These are phyloP conservation scores for Spergularia marina DNA, from an alignment of 148 eudicot species.

Conservation along the genomic window DNA sequence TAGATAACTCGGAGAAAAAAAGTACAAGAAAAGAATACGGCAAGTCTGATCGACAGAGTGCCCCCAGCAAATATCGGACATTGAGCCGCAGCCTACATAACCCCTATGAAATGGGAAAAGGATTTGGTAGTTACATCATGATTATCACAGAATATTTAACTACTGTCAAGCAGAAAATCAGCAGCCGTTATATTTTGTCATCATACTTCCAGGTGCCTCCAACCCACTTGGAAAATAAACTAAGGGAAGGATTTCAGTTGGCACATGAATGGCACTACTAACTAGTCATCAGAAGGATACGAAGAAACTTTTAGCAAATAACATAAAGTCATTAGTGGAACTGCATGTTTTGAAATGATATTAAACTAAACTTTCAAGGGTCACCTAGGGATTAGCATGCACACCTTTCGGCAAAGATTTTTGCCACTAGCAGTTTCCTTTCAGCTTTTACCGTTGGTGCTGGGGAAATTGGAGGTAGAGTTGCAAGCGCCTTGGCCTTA, in stretches of 20 bases:
- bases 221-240: conserved; percentile 32
- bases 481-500: conserved; percentile 7
- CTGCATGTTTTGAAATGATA: conserved; percentile 19
- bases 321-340: conserved; percentile 13
- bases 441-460: conserved; percentile 17
- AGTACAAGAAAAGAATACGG: not conserved
- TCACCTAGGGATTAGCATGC: conserved; percentile 31
- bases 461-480: not conserved
- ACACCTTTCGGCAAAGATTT: conserved; percentile 39
- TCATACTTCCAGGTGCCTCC: conserved; percentile 28
- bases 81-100: conserved; percentile 31
- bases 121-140: conserved; percentile 16
- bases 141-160: conserved; percentile 2
- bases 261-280: conserved; percentile 34
- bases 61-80: conserved; percentile 26
- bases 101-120: conserved; percentile 30
- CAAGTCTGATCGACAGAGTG: conserved; percentile 16
- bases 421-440: conserved; percentile 18
- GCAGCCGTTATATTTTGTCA: conserved; percentile 17
- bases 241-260: conserved; percentile 11
- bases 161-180: conserved; percentile 12
- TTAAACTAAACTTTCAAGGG: conserved; percentile 23
- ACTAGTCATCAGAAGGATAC: conserved; percentile 12
- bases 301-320: conserved; percentile 13
- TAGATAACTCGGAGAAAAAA: not conserved